Base-by-base conservation (phyloP, 164 flowering plant genomes). In the Stephania yunnanensis region DNA sequence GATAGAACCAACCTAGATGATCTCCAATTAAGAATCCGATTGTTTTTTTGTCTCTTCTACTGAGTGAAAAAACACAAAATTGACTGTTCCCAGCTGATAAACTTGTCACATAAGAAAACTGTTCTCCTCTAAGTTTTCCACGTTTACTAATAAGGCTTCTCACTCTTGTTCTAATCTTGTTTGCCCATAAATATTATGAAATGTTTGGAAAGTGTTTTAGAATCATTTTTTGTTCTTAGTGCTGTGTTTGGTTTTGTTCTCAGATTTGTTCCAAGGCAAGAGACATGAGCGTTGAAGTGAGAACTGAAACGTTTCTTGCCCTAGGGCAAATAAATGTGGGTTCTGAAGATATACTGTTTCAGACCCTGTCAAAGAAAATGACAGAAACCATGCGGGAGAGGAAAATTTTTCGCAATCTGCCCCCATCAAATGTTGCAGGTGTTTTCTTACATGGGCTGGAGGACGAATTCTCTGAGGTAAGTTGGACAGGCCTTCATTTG, bases 371-470 rank as follows among this genome's bases (percentile, higher is more conserved):
- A 6, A 95, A 95, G 83, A 95, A 84, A 78, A 79, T 87, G 5
- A 75, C 85, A 6, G 73, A 75, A n/a, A 69, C 70, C 22, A 72
- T 44, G 19, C 87, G 87, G 76, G 88, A 79, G 31, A 87, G 84
- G 71, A 82, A 72, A 72, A 52, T 69, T 65, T 73, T 77, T 69
- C 69, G 74, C 52, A 77, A 83, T 70, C 63, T 78, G 68, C 81
- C 80, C 20, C 81, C 85, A 69, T 80, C 89, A 44, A 80, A 70
- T 82, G 87, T 84, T 81, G 97, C 97, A 82, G 97, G 94, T 75
- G 88, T 87, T 79, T 90, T 91, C 80, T 77, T 91, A 48, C 98
- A 92, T 83, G 99, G 98, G 46, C 85, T 95, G 68, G 99, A 93
- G 85, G 99, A 95, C 82, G 98, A 95, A 83, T 91, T 82, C 79